These are phyloP conservation scores for Globisporangium alternatum DNA, from an alignment of 352 stramenopile species.

Conservation along the genomic window DNA sequence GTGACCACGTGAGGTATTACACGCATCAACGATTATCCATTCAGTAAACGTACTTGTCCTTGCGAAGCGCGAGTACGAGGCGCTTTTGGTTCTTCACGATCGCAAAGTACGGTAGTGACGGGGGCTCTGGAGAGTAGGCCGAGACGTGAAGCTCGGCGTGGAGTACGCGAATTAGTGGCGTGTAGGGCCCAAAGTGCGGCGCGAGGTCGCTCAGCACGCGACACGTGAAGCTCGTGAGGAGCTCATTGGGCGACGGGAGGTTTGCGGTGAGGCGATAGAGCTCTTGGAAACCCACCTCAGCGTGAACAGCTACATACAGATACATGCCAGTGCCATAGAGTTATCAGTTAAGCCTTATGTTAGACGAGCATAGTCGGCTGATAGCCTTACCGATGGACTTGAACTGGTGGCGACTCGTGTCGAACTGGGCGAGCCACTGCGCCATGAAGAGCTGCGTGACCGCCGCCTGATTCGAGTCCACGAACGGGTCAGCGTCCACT, in stretches of 20 bases:
- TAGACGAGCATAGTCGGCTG: background rate
- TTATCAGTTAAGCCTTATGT: background rate
- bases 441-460: constrained; percentile 61
- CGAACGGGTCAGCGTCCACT: constrained; percentile 43
- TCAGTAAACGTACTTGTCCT: constrained; percentile 35
- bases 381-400: constrained; percentile 57
- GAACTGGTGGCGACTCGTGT: constrained; percentile 44
- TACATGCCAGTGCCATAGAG: background rate
- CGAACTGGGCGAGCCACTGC: constrained; percentile 57
- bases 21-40: no score
- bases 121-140: constrained; percentile 32
- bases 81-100: constrained; percentile 62
- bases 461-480: constrained; percentile 48
- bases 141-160: constrained; percentile 38
- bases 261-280: constrained; percentile 57
- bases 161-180: constrained; percentile 39
- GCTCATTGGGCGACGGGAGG: constrained; percentile 48
- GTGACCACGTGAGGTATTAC: background rate
- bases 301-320: constrained; percentile 41
- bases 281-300: constrained; percentile 62
- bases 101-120: constrained; percentile 52
- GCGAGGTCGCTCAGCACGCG: constrained; percentile 54
- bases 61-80: constrained; percentile 42
- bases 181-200: constrained; percentile 54
- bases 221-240: constrained; percentile 58